Conservation (phyloP, 345 rosid genomes). For the Salix caprea region DNA sequence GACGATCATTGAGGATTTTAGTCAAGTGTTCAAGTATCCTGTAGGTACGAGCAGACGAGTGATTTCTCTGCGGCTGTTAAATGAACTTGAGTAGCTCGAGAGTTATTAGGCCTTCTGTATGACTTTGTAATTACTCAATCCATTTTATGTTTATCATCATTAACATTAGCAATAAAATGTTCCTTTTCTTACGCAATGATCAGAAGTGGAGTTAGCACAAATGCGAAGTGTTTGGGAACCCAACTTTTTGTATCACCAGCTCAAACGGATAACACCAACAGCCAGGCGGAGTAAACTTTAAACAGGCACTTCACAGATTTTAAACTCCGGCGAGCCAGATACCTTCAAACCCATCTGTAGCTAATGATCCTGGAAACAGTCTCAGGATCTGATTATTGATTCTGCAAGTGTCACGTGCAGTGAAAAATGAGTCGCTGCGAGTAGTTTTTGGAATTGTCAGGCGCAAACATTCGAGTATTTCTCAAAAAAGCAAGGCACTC, state of each 20-base stretch:
- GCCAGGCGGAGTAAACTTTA: background rate
- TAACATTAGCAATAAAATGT: background rate
- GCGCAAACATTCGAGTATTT: background rate
- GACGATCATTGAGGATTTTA: background rate
- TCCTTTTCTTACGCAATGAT: conserved; percentile 3
- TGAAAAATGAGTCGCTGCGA: background rate
- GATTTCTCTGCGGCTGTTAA: background rate
- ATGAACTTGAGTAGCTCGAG: conserved; percentile 4
- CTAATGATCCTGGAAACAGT: background rate
- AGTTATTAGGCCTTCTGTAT: background rate
- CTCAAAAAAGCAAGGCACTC: background rate
- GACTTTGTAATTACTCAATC: background rate
- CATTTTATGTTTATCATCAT: background rate
- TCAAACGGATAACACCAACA: background rate
- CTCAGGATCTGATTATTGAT: background rate
- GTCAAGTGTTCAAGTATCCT: background rate
- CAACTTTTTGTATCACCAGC: background rate
- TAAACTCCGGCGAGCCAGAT: background rate
- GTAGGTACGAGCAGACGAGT: background rate
- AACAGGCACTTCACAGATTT: background rate
- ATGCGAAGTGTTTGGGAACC: background rate
- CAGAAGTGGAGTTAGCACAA: background rate
- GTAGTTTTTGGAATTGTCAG: background rate
- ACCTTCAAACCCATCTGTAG: background rate
- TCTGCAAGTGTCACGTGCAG: background rate